Base-by-base conservation (phyloP, 1,284 basidiomycete genomes). In the Sanguinoderma infundibulare region DNA sequence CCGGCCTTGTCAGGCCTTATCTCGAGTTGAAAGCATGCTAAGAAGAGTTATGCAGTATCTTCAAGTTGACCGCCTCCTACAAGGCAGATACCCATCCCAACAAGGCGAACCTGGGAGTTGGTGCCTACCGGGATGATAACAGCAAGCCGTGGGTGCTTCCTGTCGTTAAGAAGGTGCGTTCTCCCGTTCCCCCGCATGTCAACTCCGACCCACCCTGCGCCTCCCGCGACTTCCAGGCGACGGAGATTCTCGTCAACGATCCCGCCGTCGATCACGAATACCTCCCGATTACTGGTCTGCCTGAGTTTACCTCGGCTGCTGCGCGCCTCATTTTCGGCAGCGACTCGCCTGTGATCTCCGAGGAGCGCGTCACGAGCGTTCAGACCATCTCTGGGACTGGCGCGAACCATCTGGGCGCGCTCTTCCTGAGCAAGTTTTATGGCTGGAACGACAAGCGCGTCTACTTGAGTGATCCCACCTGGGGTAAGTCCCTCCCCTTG, bases 351-450 rank as follows among this genome's bases (percentile, higher is more conserved):
- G 92, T 89, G 24, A 80, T 97, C 68, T 78, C 81, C 64, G 90
- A 96, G 69, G 82, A 82, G 42, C 85, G 92, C 52, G 87, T 87
- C 38, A 80, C 82, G 57, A 92, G 89, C 70, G 90, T 93, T 42
- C 96, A 98, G 78, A 96, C 96, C 14, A 92, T 98, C 69, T 98
- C 96, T 17, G 93, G 96, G 36, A 98, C 97, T 0, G 97, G 98
- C 60, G 97, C 96, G 53, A 94, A 98, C 77, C 95, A 98, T 75
- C 82, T 98, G 32, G 98, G 91, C 32, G 95, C 90, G 1, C 79
- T 94, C 51, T 98, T 99, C 82, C 80, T 99, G 61, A 87, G 88
- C 62, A 85, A 85, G 57, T 97, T 95, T 77, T 98, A 97, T 78
- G 77, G 81, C 40, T 95, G 69, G 66, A 86, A 83, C 47, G 78